These are phyloP conservation scores for Hypoxylon fuscum DNA, from an alignment of 495 filamentous ascomycete genomes.

Conservation along the genomic window DNA sequence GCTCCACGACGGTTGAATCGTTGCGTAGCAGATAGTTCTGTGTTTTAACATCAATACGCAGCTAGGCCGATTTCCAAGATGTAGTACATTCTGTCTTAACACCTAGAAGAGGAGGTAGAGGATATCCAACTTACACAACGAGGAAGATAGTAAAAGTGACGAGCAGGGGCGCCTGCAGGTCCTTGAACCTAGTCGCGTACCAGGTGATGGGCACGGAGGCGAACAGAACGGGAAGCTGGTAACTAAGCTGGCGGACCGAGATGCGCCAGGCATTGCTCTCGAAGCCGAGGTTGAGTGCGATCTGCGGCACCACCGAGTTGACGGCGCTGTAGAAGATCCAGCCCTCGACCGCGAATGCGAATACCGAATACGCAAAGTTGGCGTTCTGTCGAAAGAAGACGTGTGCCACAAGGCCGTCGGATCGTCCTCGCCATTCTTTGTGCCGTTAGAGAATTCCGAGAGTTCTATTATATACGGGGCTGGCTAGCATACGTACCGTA, in stretches of 20 bases:
- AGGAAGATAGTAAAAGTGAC: slow-evolving; percentile 59
- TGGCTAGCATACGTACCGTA: slow-evolving; percentile 48
- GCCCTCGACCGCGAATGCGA: slow-evolving; percentile 65
- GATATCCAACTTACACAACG: slow-evolving; percentile 55
- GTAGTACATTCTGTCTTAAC: too few relatives aligned
- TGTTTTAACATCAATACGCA: too few relatives aligned
- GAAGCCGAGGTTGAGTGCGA: slow-evolving; percentile 64
- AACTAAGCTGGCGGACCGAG: slow-evolving; percentile 60
- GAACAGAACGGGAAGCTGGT: slow-evolving; percentile 45
- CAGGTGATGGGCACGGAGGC: slow-evolving; percentile 54
- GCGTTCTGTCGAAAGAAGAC: slow-evolving; percentile 62
- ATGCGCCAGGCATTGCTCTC: slow-evolving; percentile 55
- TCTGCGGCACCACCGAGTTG: slow-evolving; percentile 62
- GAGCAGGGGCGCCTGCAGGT: slow-evolving; percentile 59
- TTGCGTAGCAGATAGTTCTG: slow-evolving; percentile 58
- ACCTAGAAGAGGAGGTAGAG: too few relatives aligned
- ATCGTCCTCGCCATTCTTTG: slow-evolving; percentile 62
- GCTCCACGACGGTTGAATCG: slow-evolving; percentile 57
- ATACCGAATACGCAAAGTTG: slow-evolving; percentile 62
- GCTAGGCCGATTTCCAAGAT: too few relatives aligned
- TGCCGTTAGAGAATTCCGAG: too few relatives aligned
- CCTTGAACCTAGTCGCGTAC: slow-evolving; percentile 61
- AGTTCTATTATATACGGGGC: background rate
- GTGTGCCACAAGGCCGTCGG: slow-evolving; percentile 62
- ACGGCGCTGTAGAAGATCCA: slow-evolving; percentile 69